These are phyloP conservation scores for Proliferodiscus dingleyae DNA, from an alignment of 2,329 filamentous ascomycete genomes.

Conservation along the genomic window DNA sequence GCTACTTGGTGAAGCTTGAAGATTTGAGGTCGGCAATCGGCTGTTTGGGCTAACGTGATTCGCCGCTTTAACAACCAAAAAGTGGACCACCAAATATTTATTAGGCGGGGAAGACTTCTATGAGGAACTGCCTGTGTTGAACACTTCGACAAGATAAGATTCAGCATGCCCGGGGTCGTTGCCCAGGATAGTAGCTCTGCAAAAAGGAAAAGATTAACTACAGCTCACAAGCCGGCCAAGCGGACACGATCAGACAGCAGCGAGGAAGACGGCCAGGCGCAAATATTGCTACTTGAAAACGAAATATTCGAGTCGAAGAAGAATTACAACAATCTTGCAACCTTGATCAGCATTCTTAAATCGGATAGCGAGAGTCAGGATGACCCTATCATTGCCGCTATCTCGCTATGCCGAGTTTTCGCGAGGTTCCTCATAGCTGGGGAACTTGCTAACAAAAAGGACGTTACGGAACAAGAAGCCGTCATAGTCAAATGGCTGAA, in stretches of 20 bases:
- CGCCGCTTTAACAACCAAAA: constrained; percentile 5
- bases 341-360: constrained; percentile 58
- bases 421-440: constrained; percentile 73
- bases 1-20: constrained; percentile 24
- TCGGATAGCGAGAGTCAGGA: constrained; percentile 47
- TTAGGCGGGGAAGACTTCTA: neutral
- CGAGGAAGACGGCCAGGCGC: constrained; percentile 52
- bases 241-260: constrained; percentile 39
- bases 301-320: constrained; percentile 81
- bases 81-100: constrained; percentile 8
- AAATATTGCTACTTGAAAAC: constrained; percentile 71
- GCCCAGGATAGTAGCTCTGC: constrained; percentile 11
- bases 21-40: constrained; percentile 23
- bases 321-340: constrained; percentile 86
- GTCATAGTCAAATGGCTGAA: constrained; percentile 76
- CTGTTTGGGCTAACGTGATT: constrained; percentile 8
- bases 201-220: constrained; percentile 47
- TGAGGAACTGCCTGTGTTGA: constrained; percentile 8
- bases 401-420: constrained; percentile 83
- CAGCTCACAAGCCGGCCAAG: constrained; percentile 42
- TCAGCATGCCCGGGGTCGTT: constrained; percentile 26
- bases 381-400: constrained; percentile 61
- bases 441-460: constrained; percentile 60
- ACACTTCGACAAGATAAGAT: constrained; percentile 2
- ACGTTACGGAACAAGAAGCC: constrained; percentile 65